phyloP scores from a whole-genome alignment of 345 rosid species.

The Dipteronia dyeriana region DNA sequence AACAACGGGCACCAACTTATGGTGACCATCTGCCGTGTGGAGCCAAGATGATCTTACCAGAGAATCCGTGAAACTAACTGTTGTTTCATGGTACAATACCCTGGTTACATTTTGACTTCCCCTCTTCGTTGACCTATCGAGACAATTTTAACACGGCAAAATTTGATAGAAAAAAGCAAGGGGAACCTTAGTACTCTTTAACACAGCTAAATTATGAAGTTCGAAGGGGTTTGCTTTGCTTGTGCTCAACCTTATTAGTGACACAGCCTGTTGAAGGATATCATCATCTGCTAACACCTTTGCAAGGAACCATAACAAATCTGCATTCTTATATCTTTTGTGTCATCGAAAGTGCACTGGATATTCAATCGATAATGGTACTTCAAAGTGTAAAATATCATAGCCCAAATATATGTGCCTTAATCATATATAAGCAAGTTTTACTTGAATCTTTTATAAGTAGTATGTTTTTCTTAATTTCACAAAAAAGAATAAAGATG shows the following conservation, averaged over 20 bases:
- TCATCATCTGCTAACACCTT: neutral
- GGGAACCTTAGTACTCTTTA: neutral
- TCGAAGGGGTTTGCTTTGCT: too few species aligned
- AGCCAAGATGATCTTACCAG: conserved; percentile 4
- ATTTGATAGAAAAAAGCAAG: neutral
- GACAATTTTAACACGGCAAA: neutral
- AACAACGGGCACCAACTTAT: conserved; percentile 8
- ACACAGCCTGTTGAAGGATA: neutral
- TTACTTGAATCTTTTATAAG: too few species aligned
- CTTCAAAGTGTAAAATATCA: neutral
- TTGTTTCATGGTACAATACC: conserved; percentile 15
- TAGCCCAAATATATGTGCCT: neutral
- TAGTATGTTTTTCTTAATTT: too few species aligned
- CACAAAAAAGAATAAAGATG: too few species aligned
- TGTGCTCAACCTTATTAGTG: neutral
- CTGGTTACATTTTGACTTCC: conserved; percentile 2
- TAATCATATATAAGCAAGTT: too few species aligned
- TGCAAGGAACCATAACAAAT: neutral
- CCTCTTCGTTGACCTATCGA: neutral
- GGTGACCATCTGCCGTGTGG: conserved; percentile 14
- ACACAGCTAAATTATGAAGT: neutral
- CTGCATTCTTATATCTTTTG: too few species aligned
- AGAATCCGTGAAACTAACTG: conserved; percentile 15
- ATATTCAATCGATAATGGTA: neutral
- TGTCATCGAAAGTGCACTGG: too few species aligned